These are phyloP conservation scores for Fraxinus greggii DNA, from an alignment of 305 asterid species.

Conservation along the genomic window DNA sequence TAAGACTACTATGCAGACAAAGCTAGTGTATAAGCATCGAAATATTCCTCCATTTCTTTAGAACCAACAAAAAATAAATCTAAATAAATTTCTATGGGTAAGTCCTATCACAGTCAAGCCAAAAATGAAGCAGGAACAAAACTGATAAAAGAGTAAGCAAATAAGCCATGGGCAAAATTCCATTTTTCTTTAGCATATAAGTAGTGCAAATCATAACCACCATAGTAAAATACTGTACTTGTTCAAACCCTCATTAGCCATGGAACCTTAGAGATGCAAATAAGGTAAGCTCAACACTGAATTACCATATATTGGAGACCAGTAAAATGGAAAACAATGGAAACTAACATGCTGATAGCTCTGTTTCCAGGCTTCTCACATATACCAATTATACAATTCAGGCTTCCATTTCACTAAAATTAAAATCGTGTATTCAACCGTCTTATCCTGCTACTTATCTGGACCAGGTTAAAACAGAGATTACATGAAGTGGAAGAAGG, in stretches of 20 bases:
- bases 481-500: not conserved
- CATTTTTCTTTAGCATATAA: not conserved
- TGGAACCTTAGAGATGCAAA: not conserved
- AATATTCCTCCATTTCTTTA: constrained; percentile 3
- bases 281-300: not conserved
- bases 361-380: not conserved
- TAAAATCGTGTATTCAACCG: not conserved
- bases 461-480: not conserved
- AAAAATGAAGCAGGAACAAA: not conserved
- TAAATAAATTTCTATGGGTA: not conserved
- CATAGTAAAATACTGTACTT: not conserved
- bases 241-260: not conserved
- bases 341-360: not conserved
- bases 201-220: not conserved
- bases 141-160: not conserved
- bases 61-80: not conserved
- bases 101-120: not conserved
- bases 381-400: not conserved
- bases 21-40: constrained; percentile 9
- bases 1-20: not conserved
- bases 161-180: not conserved
- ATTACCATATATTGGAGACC: not conserved
- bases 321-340: not conserved
- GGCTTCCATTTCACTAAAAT: not conserved
- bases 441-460: not conserved